These are phyloP conservation scores for Clarireedia paspali DNA, from an alignment of 2,329 filamentous ascomycete genomes.

Conservation along the genomic window DNA sequence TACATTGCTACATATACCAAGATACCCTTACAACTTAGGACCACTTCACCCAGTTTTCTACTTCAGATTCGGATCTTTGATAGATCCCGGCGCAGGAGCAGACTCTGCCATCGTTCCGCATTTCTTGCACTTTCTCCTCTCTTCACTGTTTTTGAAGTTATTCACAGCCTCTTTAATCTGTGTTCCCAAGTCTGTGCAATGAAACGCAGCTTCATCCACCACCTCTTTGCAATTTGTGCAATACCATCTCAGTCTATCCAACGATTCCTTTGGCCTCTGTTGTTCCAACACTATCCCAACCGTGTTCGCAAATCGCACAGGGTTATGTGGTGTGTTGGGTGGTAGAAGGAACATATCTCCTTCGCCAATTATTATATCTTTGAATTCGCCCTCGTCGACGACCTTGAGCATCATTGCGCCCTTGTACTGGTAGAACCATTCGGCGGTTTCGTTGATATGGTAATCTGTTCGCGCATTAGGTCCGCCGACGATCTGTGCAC, in stretches of 20 bases:
- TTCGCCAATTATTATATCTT: conserved; percentile 83
- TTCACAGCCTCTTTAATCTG: conserved; percentile 93
- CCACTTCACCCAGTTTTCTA: not conserved
- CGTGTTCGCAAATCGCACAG: conserved; percentile 85
- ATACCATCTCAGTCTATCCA: conserved; percentile 89
- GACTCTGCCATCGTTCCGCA: conserved; percentile 73
- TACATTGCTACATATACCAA: not conserved
- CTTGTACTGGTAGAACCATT: conserved; percentile 97
- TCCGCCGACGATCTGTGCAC: conserved; percentile 74
- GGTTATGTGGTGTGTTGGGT: conserved; percentile 92
- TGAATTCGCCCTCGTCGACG: conserved; percentile 65
- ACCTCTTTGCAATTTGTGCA: conserved; percentile 61
- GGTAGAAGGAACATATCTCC: conserved; percentile 92
- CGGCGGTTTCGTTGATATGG: conserved; percentile 92
- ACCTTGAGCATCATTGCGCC: conserved; percentile 92
- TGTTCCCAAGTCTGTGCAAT: conserved; percentile 82
- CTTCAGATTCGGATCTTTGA: conserved; percentile 49
- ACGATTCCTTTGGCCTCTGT: conserved; percentile 56
- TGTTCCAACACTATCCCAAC: conserved; percentile 94
- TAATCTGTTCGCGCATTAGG: conserved; percentile 96
- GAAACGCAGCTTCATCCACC: conserved; percentile 81
- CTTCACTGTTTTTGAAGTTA: conserved; percentile 62
- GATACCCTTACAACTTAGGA: not conserved
- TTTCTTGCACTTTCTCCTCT: conserved; percentile 63
- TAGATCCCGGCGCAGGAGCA: conserved; percentile 53